Evolutionary conservation across 176 grass and related monocot species (phyloP), one percentile per base, ranked within the genome.

Genomic region (Triticum monococcum): DNA sequence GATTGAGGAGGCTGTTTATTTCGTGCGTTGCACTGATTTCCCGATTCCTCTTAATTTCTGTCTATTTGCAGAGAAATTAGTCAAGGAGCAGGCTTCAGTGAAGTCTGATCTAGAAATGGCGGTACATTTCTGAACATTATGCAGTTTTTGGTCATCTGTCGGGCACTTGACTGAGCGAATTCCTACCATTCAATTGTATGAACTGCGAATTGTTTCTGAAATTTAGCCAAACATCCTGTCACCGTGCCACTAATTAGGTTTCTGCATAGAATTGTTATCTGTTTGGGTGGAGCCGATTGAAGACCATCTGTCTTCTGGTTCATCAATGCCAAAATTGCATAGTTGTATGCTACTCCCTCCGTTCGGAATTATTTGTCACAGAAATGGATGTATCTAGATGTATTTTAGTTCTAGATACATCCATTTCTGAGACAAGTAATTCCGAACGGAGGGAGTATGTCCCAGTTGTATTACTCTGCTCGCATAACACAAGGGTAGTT

Each of bases 71-170:
- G 96, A 98, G 88, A 95, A 92, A 79, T 80, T 94, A 88, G 90
- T 98, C 61, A 95, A 95, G 86, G 91, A 94, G 72, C 96, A 95
- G 89, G 93, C 91, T 80, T 95, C 93, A 4, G 85, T 94, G 85
- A 95, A 98, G 90, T 95, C 88, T 80, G 93, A 98, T 85, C 90
- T 94, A 81, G 96, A 95, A 91, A 89, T 95, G 90, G 76, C 88
- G 86, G 96, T 98, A 95, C 32, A 87, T 87, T 85, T 75, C 72
- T 86, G 71, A 87, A 43, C 72, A 64, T 84, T 70, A 48, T 38
- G 59, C 75, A 71, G 26, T 77, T 70, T 78, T 61, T 65, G 52
- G 8, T 31, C n/a, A 26, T 24, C 35, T 69, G 12, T 32, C 22
- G 32, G 62, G 61, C 45, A 31, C 59, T 84, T 91, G 79, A 71